Evolutionary conservation across 2,329 filamentous ascomycete species (phyloP), one percentile per base, ranked within the genome.

Genomic region (Aspergillus intermedius): DNA sequence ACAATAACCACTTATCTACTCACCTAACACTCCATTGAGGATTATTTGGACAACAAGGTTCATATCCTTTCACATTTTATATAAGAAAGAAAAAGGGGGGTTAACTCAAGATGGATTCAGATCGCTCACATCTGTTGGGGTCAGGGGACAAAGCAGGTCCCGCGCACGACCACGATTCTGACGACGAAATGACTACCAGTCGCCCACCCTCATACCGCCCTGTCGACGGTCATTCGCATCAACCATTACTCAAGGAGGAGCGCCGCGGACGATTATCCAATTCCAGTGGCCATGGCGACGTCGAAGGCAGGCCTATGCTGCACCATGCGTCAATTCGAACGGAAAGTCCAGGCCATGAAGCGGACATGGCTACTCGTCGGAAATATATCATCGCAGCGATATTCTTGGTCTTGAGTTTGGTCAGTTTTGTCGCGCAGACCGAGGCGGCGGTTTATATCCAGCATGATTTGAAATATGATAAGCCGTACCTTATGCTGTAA

Each of bases 401-500:
- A 57, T 96, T 96, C 69, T 77, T 98, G 52, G 71, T 86, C 25
- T 65, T 96, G 57, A 93, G 87, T 64, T 76, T 98, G 62, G 74
- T 95, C 50, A 86, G 87, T 63, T 98, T 98, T 67, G 88, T 89
- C 43, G 76, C 95, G 5, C 93, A 98, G 78, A 97, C 93, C 3
- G 91, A 97, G 76, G 89, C 95, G 47, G 91, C 91, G 9, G 84
- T 94, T 8, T 91, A 96, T 72, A 93, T 98, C 52, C 91, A 97
- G 73, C 85, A 91, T 66, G 84, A 93, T 51, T 73, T 96, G 54
- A 83, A 87, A 54, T 98, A 93, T 93, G 82, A 94, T 73, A 98
- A 98, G 75, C 88, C 93, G n/a, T 98, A 96, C 74, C 95, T 89
- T 76, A 98, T 98, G 93, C 82, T 98, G 77, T 96, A 73, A 73